Evolutionary conservation across 2,329 filamentous ascomycete genomes (phyloP).

Genomic region (Botrytis cinerea): DNA sequence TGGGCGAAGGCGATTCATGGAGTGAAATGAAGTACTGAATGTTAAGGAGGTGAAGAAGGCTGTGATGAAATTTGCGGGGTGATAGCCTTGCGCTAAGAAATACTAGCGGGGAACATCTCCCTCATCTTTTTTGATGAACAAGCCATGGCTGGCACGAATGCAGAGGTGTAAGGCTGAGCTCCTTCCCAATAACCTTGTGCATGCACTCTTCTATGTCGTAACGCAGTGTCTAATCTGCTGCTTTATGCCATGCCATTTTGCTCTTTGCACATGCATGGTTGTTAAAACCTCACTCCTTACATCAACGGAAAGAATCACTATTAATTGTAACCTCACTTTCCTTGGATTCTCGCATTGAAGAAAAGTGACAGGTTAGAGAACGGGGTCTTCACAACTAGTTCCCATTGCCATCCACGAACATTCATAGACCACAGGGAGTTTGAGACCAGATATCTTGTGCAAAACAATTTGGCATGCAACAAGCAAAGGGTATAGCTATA

Average conservation of each 20-base stretch:
- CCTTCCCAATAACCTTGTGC: background rate
- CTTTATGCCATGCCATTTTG: background rate
- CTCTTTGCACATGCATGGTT: background rate
- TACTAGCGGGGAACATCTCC: background rate
- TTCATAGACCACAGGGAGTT: background rate
- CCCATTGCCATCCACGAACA: background rate
- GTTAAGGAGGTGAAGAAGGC: constrained; percentile 3
- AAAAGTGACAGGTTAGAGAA: background rate
- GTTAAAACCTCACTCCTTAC: background rate
- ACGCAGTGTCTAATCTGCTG: background rate
- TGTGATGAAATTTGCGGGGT: constrained; percentile 2
- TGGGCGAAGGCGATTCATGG: constrained; percentile 18
- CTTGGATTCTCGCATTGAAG: background rate
- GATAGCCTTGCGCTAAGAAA: constrained; percentile 9
- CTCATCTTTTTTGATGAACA: background rate
- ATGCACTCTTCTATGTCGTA: background rate
- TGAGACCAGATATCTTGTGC: background rate
- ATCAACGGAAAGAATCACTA: background rate
- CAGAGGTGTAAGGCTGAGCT: background rate
- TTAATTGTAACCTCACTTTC: background rate
- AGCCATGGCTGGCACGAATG: background rate
- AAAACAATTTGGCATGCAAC: constrained; percentile 16
- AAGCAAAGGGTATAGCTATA: constrained; percentile 16
- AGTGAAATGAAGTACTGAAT: background rate
- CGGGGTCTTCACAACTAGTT: background rate